phyloP scores from a whole-genome alignment of 2,329 filamentous ascomycete species.

The Thelonectria rubi region DNA sequence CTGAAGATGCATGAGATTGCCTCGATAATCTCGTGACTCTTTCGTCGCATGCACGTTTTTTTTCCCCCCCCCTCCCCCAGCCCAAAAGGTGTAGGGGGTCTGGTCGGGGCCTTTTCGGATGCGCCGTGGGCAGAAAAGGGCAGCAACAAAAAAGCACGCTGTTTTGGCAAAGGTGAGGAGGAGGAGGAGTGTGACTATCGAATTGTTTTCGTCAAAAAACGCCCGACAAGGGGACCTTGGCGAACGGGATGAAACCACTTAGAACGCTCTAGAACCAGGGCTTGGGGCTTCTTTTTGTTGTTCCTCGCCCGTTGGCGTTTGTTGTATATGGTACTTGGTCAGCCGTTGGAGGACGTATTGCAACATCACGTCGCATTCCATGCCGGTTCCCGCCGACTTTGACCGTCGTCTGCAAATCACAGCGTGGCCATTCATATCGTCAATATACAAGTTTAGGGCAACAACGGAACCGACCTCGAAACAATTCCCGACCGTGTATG shows the following conservation, averaged over 20 bases:
- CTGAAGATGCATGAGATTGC: neutral
- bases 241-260: no score
- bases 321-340: neutral
- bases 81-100: no score
- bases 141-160: no score
- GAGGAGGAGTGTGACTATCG: neutral
- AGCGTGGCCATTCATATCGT: neutral
- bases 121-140: no score
- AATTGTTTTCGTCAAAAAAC: neutral
- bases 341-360: neutral
- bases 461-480: neutral
- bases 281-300: neutral
- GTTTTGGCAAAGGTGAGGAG: no score
- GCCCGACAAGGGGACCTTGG: neutral
- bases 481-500: neutral
- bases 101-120: no score
- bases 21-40: neutral
- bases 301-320: neutral
- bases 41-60: neutral
- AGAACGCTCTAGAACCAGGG: no score
- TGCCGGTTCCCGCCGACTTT: neutral
- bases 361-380: neutral
- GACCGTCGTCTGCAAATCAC: neutral
- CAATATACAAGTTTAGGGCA: slow-evolving; percentile 25
- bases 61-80: no score